Base-by-base conservation (phyloP, 495 filamentous ascomycete genomes). In the Bacidia rubella region DNA sequence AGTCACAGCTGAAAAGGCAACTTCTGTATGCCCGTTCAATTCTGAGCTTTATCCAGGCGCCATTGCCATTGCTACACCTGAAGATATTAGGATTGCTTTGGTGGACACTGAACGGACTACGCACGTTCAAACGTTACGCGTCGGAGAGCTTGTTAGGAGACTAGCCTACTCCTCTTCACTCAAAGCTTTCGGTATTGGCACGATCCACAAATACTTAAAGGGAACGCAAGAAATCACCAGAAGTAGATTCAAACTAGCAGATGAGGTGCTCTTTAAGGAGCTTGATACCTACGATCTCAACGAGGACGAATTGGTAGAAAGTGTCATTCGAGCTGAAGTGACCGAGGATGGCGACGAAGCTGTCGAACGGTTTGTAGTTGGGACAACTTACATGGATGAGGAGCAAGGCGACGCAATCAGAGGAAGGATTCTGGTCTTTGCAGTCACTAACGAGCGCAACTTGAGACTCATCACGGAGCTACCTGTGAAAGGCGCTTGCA, bases 1-100 rank as follows among this genome's bases (percentile, higher is more conserved):
- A 1, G 83, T 96, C n/a, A 97, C 94, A 47, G 88, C 89, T 1
- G 86, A 95, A 58, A 80, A 87, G 46, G 84, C 88, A 3, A 78
- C 79, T 3, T 81, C 78, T 35, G 75, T 97, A 24, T 92, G 86
- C 58, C 73, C 85, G 5, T 90, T 99, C 56, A 77, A 97, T 64
- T 66, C 80, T 12, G 80, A 82, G 55, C 84, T 84, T 0, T 99
- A 85, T 58, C 88, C 92, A 2, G 74, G 74, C 32, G 79, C 86
- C 11, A 81, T 97, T 38, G 83, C 83, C 2, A 75, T 97, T 29
- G 87, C 89, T 4, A 90, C 87, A 0, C 68, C 80, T 24, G 66
- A 70, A 9, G 81, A 92, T 41, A 66, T 99, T 20, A 87, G 85
- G 56, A 86, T 99, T 17, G 81, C 85, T 0, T 60, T 81, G 5